Evolutionary conservation across 2,329 filamentous ascomycete genomes (phyloP).

Genomic region (Fonsecaea erecta): DNA sequence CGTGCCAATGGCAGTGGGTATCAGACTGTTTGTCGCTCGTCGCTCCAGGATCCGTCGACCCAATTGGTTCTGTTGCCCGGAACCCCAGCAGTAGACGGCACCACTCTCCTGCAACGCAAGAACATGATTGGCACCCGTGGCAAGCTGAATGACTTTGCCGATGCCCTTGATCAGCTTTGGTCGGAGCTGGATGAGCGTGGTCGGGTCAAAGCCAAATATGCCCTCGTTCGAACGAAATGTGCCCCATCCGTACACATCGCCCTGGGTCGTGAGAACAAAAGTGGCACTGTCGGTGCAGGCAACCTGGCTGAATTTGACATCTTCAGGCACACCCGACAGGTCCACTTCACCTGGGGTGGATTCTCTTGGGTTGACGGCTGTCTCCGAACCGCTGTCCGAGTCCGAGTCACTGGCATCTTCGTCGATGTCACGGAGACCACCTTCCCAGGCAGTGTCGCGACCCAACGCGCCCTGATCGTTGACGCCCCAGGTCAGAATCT

Average conservation of each 20-base stretch:
- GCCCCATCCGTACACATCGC: conserved; percentile 80
- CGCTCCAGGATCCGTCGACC: conserved; percentile 67
- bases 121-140: conserved; percentile 72
- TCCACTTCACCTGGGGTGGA: conserved; percentile 68
- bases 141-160: conserved; percentile 68
- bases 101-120: conserved; percentile 69
- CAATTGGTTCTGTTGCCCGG: conserved; percentile 71
- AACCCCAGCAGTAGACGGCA: conserved; percentile 72
- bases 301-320: conserved; percentile 69
- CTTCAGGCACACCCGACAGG: conserved; percentile 58
- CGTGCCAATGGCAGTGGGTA: conserved; percentile 59
- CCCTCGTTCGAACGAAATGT: conserved; percentile 72
- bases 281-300: conserved; percentile 75
- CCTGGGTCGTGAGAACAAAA: conserved; percentile 75
- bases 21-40: conserved; percentile 54
- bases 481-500: conserved; percentile 85
- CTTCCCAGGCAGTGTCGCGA: conserved; percentile 66
- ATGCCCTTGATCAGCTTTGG: conserved; percentile 57
- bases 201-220: conserved; percentile 58
- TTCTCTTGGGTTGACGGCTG: conserved; percentile 72
- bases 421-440: conserved; percentile 41
- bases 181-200: conserved; percentile 47
- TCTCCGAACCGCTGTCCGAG: conserved; percentile 54
- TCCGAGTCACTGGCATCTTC: conserved; percentile 47
- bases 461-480: conserved; percentile 82